Evolutionary conservation across 1,284 basidiomycete species (phyloP).

Genomic region (Limonomyces culmigenus): DNA sequence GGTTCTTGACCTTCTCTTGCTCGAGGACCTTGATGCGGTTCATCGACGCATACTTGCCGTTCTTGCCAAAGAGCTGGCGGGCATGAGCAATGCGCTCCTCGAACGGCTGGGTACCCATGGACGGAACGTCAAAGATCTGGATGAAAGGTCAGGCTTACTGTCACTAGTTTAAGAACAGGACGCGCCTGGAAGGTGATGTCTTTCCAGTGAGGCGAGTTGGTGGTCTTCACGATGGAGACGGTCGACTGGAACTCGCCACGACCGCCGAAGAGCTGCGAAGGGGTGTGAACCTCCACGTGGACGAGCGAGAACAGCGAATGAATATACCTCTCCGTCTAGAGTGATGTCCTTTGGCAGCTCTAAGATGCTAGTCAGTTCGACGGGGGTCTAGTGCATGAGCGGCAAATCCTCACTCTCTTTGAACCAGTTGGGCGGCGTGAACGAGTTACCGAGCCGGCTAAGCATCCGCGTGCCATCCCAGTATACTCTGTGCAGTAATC

Average conservation of each 20-base stretch:
- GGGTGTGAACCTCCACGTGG: background rate
- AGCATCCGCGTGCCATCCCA: conserved; percentile 42
- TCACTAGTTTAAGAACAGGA: conserved; percentile 4
- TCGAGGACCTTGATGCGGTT: conserved; percentile 30
- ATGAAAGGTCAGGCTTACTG: background rate
- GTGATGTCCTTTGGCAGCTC: conserved; percentile 40
- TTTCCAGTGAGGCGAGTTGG: conserved; percentile 40
- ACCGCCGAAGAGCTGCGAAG: conserved; percentile 31
- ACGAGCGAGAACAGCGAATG: background rate
- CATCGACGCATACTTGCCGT: conserved; percentile 13
- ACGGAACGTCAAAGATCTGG: conserved; percentile 56
- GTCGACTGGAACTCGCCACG: conserved; percentile 39
- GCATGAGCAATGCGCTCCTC: conserved; percentile 36
- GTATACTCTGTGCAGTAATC: conserved; percentile 24
- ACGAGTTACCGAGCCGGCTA: conserved; percentile 42
- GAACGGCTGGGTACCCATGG: conserved; percentile 27
- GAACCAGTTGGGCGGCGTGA: conserved; percentile 43
- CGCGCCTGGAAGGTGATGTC: conserved; percentile 40
- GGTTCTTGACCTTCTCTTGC: conserved; percentile 28
- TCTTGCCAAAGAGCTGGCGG: conserved; percentile 27
- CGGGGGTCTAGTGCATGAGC: background rate
- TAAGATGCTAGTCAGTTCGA: conserved; percentile 9
- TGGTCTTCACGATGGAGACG: conserved; percentile 40
- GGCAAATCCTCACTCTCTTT: conserved; percentile 27
- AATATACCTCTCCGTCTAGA: conserved; percentile 32